Evolutionary conservation across 2,329 filamentous ascomycete species (phyloP), one percentile per base, ranked within the genome.

Genomic region (Myriangium duriaei): DNA sequence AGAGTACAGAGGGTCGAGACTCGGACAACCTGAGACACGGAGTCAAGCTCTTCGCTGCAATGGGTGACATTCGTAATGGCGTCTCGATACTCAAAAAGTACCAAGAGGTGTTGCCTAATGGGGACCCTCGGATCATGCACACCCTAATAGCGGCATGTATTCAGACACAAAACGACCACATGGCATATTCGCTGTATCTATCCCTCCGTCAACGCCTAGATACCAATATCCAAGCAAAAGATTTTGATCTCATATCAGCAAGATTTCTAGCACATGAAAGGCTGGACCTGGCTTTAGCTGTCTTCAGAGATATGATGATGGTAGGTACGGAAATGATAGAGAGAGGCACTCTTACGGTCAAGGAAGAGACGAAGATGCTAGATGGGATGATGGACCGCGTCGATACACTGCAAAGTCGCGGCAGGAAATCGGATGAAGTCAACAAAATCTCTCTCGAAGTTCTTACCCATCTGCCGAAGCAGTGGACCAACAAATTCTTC

Each of bases 271-370:
- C 76, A 14, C 69, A 74, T 5, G 72, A 75, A 37, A 68, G 77
- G 42, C 66, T 74, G 4, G 71, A 80, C 42, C 69, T 77, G 42
- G 83, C 82, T 1, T 68, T 88, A 39, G 73, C 75, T 37, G 74
- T 84, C 0, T 93, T 93, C 56, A 82, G 80, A 48, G 84, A 94
- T 55, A 92, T 94, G 85, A 86, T 93, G 76, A 73, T 71, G 5
- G 54, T 59, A 41, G 60, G 38, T 2, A 41, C 38, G n/a, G 26
- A 30, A 16, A 21, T 37, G 13, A 30, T 32, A 13, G 5, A 34
- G 12, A 19, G 16, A 15, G 10, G 39, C 11, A 13, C 12, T 3
- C 37, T 60, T 32, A 57, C 58, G 7, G 40, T 56, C 2, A 52
- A 56, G n/a, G 52, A 60, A n/a, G 60, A 65, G 35, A 65, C 59